Base-by-base conservation (phyloP, 2,329 filamentous ascomycete genomes). In the Cladosporium phlei region DNA sequence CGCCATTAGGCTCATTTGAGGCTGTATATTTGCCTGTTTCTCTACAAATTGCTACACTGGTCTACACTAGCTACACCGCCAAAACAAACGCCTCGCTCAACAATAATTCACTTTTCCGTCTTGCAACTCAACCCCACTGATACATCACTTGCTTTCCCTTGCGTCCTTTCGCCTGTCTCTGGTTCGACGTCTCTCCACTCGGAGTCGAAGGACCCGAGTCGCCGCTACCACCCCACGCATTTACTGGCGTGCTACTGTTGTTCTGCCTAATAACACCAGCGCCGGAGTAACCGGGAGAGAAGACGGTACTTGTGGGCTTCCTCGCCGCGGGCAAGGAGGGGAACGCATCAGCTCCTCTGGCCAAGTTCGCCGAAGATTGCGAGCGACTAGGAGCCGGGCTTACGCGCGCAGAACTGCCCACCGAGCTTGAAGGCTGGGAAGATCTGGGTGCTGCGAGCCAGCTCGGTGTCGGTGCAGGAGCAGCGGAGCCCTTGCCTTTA, bases 241-340 rank as follows among this genome's bases (percentile, higher is more conserved):
- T 71, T 20, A 62, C 61, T 25, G 64, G 57, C 34, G 66, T 65
- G 35, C 61, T 65, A 45, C 62, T 62, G 49, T 65, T 52, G 40
- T 69, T 68, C 52, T 66, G 64, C 49, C 71, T 66, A 55, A 71
- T 65, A 29, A 68, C 68, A 33, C 69, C 70, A 25, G 63, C 59
- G 5, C 72, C 71, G 20, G 63, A 69, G 56, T 74, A 75, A 3
- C 73, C 73, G 3, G 73, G 73, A 24, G 65, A 71, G 60, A 74
- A 75, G 27, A 74, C 66, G 8, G 77, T 73, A 25, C 74, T 76
- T 30, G 74, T 78, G 3, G 79, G 79, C 57, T 82, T 96, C 0
- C 86, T 77, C 1, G 88, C 89, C 0, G 82, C 75, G 0, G 90
- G 90, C 1, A 96, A 75, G 1, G 88, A 83, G 0, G 90, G 91